Percentiles rank a stretch among this genome's conserved stretches.
Evolutionary conservation across 257 asterid genomes (phyloP).

Genomic region (Primulina huaijiensis): DNA sequence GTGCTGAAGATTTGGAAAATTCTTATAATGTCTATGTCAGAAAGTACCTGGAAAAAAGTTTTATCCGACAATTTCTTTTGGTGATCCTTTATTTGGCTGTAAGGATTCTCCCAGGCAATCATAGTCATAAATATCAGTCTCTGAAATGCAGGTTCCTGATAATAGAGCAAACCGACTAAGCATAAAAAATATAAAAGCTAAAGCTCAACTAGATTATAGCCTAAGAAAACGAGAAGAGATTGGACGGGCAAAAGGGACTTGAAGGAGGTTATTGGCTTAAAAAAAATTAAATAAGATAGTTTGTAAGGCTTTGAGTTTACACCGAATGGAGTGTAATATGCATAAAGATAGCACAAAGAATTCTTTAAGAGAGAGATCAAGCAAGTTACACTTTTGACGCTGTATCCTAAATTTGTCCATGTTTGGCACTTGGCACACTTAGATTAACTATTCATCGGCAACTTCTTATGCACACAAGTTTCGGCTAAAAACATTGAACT

Average conservation of each 20-base stretch:
- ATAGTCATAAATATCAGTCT: slow-evolving; percentile 74
- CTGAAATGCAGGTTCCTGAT: slow-evolving; percentile 88
- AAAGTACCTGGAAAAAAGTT: slow-evolving; percentile 58
- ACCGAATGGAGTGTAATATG: neutral
- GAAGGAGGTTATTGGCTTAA: neutral
- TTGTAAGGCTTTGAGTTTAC: neutral
- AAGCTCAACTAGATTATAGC: slow-evolving; percentile 12
- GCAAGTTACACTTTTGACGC: neutral
- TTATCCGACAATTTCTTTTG: slow-evolving; percentile 38
- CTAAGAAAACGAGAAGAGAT: slow-evolving; percentile 10
- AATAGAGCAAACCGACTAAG: slow-evolving; percentile 27
- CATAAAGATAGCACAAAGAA: neutral
- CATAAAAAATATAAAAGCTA: slow-evolving; percentile 17
- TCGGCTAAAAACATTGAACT: neutral
- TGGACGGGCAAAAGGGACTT: neutral
- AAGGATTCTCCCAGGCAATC: slow-evolving; percentile 98
- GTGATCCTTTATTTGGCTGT: slow-evolving; percentile 39
- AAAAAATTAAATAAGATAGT: neutral
- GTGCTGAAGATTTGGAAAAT: slow-evolving; percentile 8
- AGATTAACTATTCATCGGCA: neutral
- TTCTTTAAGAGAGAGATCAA: neutral
- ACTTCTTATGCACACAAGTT: neutral
- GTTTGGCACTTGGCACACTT: neutral
- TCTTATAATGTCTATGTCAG: slow-evolving; percentile 22
- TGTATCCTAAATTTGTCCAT: neutral